A percentile compares a stretch with the other conserved stretches of the same genome.
These are phyloP conservation scores for Acanthamoeba culbertsoni DNA, from an alignment of 208 protist species.

Conservation along the genomic window DNA sequence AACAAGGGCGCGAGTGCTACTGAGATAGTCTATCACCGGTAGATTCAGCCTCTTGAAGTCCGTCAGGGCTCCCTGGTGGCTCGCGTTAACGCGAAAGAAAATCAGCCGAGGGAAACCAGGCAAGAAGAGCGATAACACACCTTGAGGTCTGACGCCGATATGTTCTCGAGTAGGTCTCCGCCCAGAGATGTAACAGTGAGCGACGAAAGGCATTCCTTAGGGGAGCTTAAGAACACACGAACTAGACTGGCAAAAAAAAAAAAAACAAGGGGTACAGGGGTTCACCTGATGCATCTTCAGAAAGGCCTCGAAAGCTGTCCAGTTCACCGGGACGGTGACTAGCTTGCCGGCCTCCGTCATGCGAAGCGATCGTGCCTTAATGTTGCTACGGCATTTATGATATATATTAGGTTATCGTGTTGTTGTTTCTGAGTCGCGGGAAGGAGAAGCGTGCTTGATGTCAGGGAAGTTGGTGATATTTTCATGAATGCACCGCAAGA, in stretches of 20 bases:
- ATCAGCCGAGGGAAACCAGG: not conserved
- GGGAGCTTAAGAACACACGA: not conserved
- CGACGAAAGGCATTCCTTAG: not conserved
- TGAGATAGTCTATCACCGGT: not conserved
- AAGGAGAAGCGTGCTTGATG: not conserved
- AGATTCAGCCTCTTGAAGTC: not conserved
- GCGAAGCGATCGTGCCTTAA: not conserved
- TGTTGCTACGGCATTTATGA: not conserved
- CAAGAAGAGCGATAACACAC: not conserved
- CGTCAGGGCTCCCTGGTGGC: not conserved
- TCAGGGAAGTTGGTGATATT: not conserved
- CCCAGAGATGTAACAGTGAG: not conserved
- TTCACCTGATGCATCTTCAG: conserved; percentile 2
- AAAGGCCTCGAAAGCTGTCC: not conserved
- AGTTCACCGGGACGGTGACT: not conserved
- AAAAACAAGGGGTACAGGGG: not conserved
- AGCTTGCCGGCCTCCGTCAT: not conserved
- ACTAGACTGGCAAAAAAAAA: not conserved
- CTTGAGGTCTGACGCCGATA: conserved; percentile 21
- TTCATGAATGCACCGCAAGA: not conserved
- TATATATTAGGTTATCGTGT: not conserved
- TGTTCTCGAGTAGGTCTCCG: not conserved
- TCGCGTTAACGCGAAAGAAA: not conserved
- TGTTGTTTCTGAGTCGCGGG: not conserved
- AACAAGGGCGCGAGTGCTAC: not conserved